phyloP scores from a whole-genome alignment of 371 early-diverging fungal species.

The Globomyces sp. region DNA sequence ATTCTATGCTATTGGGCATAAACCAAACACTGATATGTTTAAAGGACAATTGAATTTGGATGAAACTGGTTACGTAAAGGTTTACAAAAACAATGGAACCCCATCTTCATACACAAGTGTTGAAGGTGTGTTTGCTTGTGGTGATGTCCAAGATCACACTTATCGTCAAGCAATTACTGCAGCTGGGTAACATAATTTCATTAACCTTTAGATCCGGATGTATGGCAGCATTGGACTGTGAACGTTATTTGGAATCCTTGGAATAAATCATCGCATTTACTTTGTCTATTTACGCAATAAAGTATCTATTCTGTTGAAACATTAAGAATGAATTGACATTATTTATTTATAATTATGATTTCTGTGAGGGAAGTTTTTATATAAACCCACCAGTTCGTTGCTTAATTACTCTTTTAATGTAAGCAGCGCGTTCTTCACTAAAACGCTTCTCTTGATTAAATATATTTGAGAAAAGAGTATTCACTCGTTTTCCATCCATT shows the following conservation, averaged over 20 bases:
- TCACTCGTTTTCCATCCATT: too few relatives aligned
- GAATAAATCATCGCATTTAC: too few relatives aligned
- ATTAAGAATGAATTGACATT: too few relatives aligned
- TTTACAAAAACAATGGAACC: slow-evolving; percentile 60
- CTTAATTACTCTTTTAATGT: too few relatives aligned
- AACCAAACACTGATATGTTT: slow-evolving; percentile 41
- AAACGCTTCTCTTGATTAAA: too few relatives aligned
- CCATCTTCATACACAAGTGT: slow-evolving; percentile 47
- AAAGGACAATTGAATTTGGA: slow-evolving; percentile 43
- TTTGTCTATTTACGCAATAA: too few relatives aligned
- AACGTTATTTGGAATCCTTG: slow-evolving; percentile 46
- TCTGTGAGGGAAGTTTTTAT: too few relatives aligned
- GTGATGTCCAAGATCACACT: slow-evolving; percentile 66
- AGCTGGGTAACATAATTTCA: slow-evolving; percentile 34
- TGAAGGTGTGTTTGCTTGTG: slow-evolving; percentile 66
- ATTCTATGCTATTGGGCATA: slow-evolving; percentile 73
- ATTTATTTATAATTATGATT: too few relatives aligned
- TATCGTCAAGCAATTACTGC: slow-evolving; percentile 72
- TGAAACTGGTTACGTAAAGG: slow-evolving; percentile 56
- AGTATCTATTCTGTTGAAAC: too few relatives aligned
- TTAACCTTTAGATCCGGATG: slow-evolving; percentile 71
- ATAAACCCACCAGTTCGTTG: too few relatives aligned
- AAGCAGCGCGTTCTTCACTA: too few relatives aligned
- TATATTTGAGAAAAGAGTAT: too few relatives aligned
- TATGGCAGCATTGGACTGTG: slow-evolving; percentile 94